Evolutionary conservation across 306 rosid genomes (phyloP).

Genomic region (Lathyrus sativus): DNA sequence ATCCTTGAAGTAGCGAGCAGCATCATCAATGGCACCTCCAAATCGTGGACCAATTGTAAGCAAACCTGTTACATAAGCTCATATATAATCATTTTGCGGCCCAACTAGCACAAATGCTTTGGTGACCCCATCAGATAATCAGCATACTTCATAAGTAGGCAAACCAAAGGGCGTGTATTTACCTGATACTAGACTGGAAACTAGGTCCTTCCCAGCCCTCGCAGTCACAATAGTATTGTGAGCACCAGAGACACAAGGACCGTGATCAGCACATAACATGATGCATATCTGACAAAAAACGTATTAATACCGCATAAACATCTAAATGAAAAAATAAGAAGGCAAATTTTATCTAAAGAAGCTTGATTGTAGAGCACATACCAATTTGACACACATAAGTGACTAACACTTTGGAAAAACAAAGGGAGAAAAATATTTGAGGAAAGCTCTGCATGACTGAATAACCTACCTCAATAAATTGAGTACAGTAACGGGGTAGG

Average conservation of each 20-base stretch:
- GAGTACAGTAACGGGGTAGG: slow-evolving; percentile 95
- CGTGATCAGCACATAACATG: slow-evolving; percentile 99
- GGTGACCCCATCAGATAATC: slow-evolving; percentile 20
- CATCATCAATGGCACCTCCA: slow-evolving; percentile 99
- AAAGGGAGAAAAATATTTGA: slow-evolving; percentile 2
- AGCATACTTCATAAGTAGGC: slow-evolving; percentile 12
- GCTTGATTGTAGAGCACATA: slow-evolving; percentile 1
- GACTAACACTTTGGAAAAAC: not conserved
- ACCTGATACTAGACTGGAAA: slow-evolving; percentile 96
- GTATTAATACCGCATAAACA: slow-evolving; percentile 37
- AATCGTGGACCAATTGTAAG: slow-evolving; percentile 99
- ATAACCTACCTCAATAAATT: slow-evolving; percentile 80
- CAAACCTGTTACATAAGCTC: slow-evolving; percentile 73
- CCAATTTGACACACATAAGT: slow-evolving; percentile 7
- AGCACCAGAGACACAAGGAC: slow-evolving; percentile 99
- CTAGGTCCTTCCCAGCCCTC: slow-evolving; percentile 98
- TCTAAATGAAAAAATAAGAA: slow-evolving; percentile 34
- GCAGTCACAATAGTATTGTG: slow-evolving; percentile 97
- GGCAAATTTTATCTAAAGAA: slow-evolving; percentile 1
- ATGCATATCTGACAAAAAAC: slow-evolving; percentile 74
- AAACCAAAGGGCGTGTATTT: slow-evolving; percentile 35
- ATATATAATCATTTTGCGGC: slow-evolving; percentile 38
- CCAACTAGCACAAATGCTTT: slow-evolving; percentile 12
- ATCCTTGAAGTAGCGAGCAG: slow-evolving; percentile 99
- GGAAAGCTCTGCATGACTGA: slow-evolving; percentile 28